Base-by-base conservation (phyloP, 768 basidiomycete genomes). In the Gloeophyllum trabeum region DNA sequence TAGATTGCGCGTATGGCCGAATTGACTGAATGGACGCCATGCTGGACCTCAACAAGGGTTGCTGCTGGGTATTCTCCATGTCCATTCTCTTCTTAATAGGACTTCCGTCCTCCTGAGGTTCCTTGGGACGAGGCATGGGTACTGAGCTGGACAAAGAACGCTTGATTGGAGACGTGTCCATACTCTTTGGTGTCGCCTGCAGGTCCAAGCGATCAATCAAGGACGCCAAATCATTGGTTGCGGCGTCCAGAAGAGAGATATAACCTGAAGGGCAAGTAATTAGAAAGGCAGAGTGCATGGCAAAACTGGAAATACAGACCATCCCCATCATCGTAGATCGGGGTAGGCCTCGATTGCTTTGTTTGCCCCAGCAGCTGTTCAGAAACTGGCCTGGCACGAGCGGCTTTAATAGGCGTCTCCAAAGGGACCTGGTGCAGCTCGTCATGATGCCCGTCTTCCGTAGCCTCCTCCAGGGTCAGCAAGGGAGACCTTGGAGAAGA, bases 201-300 rank as follows among this genome's bases (percentile, higher is more conserved):
- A 90, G 65, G 48, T 88, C 82, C n/a, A 90, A 67, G n/a, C 73
- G 71, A 47, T 79, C 83, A 56, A 90, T 84, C 3, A 90, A 63
- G 43, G 75, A 74, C 0, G 81, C 86, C 3, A 90, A 70, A 32
- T 89, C 86, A 40, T 84, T 76, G 1, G 86, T 89, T 0, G 82
- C 86, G 0, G 83, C 82, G 47, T 81, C 81, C n/a, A 88, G 62
- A 23, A 85, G 70, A 0, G 78, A 82, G 1, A 86, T 53, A 12
- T 75, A 74, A 46, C 71, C 84, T 73, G 47, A 2, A 5, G 7
- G 24, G 23, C 4, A 44, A 14, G 18, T 10, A 48, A 47, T 26
- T n/a, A 40, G 18, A 21, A 19, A 42, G 5, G 36, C 44, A 43
- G 40, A 20, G 3, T 26, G 3, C 43, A 32, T 35, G 43, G 13